Conservation (phyloP, 73 alveolate genomes). For the Paramecium caudatum region DNA sequence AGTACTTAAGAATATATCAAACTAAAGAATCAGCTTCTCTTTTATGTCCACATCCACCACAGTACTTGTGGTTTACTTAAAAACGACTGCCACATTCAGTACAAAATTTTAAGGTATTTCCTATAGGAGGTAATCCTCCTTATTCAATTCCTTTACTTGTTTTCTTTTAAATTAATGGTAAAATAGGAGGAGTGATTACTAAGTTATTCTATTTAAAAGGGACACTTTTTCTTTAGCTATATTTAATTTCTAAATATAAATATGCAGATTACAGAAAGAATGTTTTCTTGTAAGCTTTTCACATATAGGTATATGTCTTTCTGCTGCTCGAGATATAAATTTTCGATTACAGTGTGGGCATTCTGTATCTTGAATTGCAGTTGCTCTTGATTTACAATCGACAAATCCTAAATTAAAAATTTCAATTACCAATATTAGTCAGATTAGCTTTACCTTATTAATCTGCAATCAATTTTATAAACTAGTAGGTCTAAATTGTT, state of each 20-base stretch:
- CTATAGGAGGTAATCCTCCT: conserved; percentile 42
- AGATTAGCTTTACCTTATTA: conserved; percentile 22
- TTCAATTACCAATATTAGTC: conserved; percentile 9
- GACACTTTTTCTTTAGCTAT: background rate
- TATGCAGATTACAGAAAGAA: background rate
- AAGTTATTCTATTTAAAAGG: conserved; percentile 4
- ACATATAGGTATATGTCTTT: conserved; percentile 87
- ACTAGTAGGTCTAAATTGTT: conserved; percentile 56
- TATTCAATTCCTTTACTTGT: background rate
- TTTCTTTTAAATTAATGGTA: background rate
- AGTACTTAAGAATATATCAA: background rate
- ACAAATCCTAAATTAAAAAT: background rate
- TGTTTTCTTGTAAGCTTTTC: conserved; percentile 71
- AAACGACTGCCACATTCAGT: conserved; percentile 55
- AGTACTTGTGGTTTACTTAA: conserved; percentile 40
- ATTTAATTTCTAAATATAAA: conserved; percentile 6
- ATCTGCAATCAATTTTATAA: conserved; percentile 42
- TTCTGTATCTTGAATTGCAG: conserved; percentile 47
- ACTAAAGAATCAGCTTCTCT: conserved; percentile 41
- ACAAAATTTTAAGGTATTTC: conserved; percentile 45
- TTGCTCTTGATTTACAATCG: conserved; percentile 45
- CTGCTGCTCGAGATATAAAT: conserved; percentile 84
- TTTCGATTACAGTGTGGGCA: conserved; percentile 80
- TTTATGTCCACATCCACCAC: conserved; percentile 72
- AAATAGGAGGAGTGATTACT: background rate